These are phyloP conservation scores for Fusarium caatingaense DNA, from an alignment of 2,329 filamentous ascomycete species.

Conservation along the genomic window DNA sequence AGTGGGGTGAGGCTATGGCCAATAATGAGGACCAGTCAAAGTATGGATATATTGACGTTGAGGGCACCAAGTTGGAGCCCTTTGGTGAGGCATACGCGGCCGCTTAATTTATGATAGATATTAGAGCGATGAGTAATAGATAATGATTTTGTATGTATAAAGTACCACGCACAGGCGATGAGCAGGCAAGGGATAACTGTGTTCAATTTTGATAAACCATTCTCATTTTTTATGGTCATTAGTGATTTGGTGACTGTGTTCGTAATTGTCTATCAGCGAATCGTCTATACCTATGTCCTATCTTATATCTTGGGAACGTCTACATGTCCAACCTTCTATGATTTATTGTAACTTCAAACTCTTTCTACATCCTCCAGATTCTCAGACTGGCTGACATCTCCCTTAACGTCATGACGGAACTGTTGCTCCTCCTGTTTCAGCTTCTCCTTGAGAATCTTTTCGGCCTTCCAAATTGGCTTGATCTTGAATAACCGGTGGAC, in stretches of 20 bases:
- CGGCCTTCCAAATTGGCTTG: conserved; percentile 43
- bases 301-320: not conserved
- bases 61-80: conserved; percentile 48
- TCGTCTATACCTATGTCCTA: not conserved
- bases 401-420: conserved; percentile 40
- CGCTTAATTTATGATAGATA: not conserved
- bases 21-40: conserved; percentile 48
- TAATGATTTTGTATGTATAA: not conserved
- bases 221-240: not conserved
- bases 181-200: no score
- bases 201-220: no score
- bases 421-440: conserved; percentile 35
- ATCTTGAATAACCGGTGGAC: conserved; percentile 61
- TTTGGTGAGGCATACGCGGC: conserved; percentile 47
- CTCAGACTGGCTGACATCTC: conserved; percentile 15
- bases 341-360: not conserved
- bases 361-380: conserved; percentile 2
- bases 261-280: not conserved
- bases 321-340: not conserved
- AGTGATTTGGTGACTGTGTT: not conserved
- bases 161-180: not conserved
- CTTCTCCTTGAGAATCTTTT: conserved; percentile 36
- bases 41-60: conserved; percentile 50
- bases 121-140: not conserved
- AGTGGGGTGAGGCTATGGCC: conserved; percentile 49